A percentile compares a stretch with the other conserved stretches of the same genome.
Conservation (phyloP, 2,329 filamentous ascomycete species). For the Emergomyces orientalis region DNA sequence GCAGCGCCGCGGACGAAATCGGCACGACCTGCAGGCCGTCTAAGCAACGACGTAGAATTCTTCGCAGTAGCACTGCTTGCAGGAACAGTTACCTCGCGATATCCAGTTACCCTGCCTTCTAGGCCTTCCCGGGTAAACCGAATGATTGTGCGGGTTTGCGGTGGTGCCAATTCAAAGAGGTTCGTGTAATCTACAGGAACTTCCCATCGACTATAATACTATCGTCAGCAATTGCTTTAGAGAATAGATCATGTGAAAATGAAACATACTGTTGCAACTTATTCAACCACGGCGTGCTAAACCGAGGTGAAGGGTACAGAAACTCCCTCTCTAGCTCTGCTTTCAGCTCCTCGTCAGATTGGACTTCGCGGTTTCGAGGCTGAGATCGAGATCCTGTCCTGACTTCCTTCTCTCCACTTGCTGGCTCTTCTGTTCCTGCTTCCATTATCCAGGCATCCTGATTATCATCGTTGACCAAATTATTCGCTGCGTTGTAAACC, state of each 20-base stretch:
- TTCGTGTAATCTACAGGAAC: slow-evolving; percentile 68
- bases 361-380: slow-evolving; percentile 13
- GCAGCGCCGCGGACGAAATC: slow-evolving; percentile 90
- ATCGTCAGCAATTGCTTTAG: slow-evolving; percentile 7
- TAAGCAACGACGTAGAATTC: slow-evolving; percentile 79
- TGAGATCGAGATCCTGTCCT: not conserved
- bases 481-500: not conserved
- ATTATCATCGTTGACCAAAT: slow-evolving; percentile 1
- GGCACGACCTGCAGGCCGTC: slow-evolving; percentile 75
- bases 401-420: slow-evolving; percentile 7
- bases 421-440: not conserved
- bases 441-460: not conserved
- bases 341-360: slow-evolving; percentile 55
- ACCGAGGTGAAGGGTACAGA: slow-evolving; percentile 66
- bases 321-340: slow-evolving; percentile 65
- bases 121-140: slow-evolving; percentile 85
- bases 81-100: slow-evolving; percentile 86
- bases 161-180: slow-evolving; percentile 77
- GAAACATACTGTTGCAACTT: slow-evolving; percentile 63
- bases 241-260: not conserved
- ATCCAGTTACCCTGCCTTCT: slow-evolving; percentile 85
- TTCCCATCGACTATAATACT: slow-evolving; percentile 58
- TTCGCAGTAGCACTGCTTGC: slow-evolving; percentile 85
- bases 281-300: slow-evolving; percentile 81
- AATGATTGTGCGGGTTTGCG: slow-evolving; percentile 89